Conservation (phyloP, 495 filamentous ascomycete species). For the Letharia columbiana region DNA sequence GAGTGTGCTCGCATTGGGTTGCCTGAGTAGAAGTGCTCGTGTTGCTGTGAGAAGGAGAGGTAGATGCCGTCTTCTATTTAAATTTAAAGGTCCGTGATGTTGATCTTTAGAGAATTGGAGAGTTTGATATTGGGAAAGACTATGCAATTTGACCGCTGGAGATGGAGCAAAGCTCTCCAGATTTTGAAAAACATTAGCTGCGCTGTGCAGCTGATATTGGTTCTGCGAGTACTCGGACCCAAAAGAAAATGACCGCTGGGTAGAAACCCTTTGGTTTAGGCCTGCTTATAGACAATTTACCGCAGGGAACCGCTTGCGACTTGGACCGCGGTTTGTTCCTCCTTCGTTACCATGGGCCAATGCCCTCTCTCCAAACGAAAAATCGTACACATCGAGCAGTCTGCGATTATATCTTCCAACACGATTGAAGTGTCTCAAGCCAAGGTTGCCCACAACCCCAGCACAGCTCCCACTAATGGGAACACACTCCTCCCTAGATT, state of each 20-base stretch:
- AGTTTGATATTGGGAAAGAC: not conserved
- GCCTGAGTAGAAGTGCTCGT: no score
- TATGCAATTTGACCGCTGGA: not conserved
- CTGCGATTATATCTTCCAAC: not conserved
- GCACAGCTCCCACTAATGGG: slow-evolving; percentile 21
- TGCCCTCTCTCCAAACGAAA: not conserved
- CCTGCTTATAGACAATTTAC: not conserved
- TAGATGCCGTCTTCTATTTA: not conserved
- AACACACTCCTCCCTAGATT: slow-evolving; percentile 41
- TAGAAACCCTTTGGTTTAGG: not conserved
- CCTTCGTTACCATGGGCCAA: not conserved
- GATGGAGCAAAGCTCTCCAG: not conserved
- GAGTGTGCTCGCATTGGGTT: no score
- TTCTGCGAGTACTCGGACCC: not conserved
- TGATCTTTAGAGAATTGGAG: not conserved
- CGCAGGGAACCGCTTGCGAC: not conserved
- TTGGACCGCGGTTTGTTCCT: not conserved
- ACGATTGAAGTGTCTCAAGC: not conserved
- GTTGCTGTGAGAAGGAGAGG: not conserved
- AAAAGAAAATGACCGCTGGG: not conserved
- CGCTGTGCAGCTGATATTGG: not conserved
- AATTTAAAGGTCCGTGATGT: not conserved
- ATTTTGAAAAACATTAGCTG: not conserved
- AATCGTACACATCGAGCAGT: not conserved
- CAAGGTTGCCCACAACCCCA: slow-evolving; percentile 22